phyloP scores from a whole-genome alignment of 2,329 filamentous ascomycete species.

The Scedosporium boydii region DNA sequence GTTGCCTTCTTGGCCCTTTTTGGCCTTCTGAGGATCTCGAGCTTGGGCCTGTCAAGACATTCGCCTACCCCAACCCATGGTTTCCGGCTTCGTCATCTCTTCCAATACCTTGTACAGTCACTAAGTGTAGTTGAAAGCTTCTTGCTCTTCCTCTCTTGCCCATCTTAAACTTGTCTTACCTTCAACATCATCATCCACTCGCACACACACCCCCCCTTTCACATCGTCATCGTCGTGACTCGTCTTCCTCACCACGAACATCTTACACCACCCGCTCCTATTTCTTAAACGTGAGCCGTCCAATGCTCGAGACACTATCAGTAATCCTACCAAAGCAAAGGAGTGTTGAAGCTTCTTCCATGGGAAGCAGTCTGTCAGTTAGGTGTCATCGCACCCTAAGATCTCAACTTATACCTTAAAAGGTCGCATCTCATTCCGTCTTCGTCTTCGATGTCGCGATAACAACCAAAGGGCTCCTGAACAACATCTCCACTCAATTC shows the following conservation, averaged over 20 bases:
- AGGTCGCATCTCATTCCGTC: neutral
- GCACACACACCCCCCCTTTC: too few relatives aligned
- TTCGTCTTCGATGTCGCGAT: conserved; percentile 3
- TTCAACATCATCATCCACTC: neutral
- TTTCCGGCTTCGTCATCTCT: neutral
- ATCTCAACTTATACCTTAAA: conserved; percentile 2
- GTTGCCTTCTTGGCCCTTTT: conserved; percentile 5
- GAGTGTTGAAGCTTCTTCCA: conserved; percentile 1
- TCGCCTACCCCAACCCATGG: neutral
- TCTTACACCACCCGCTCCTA: neutral
- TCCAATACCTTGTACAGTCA: neutral
- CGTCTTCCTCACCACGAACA: neutral
- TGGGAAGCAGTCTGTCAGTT: conserved; percentile 1
- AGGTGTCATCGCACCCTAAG: neutral
- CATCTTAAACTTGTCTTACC: neutral
- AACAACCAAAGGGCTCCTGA: neutral
- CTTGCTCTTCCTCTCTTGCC: neutral
- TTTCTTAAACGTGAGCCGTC: neutral
- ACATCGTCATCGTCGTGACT: neutral
- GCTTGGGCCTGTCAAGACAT: neutral
- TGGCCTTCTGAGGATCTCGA: conserved; percentile 1
- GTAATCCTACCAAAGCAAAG: neutral
- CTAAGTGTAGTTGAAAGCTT: neutral
- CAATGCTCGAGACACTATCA: conserved; percentile 3
- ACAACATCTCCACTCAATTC: conserved; percentile 1